These are phyloP conservation scores for Sinapis alba DNA, from an alignment of 441 rosid species.

Conservation along the genomic window DNA sequence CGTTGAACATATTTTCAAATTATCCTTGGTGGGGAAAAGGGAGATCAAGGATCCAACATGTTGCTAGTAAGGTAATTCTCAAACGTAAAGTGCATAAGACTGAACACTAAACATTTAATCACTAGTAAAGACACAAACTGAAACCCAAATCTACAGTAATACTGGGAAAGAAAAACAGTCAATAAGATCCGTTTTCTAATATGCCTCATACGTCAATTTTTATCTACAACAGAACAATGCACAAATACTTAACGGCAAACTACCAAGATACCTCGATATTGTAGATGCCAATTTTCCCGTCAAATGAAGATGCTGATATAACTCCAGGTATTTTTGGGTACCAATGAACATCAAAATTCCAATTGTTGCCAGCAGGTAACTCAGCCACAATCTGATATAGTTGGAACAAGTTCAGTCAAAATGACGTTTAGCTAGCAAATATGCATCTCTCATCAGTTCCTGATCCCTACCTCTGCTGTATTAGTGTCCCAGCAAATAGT, in stretches of 20 bases:
- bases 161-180: no score
- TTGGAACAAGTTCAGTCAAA: constrained; percentile 22
- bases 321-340: constrained; percentile 96
- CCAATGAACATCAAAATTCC: constrained; percentile 99
- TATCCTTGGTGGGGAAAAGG: constrained; percentile 2
- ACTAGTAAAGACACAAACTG: constrained; percentile 8
- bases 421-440: no score
- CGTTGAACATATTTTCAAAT: constrained; percentile 22
- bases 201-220: constrained; percentile 10
- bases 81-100: constrained; percentile 7
- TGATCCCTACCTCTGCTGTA: constrained; percentile 73
- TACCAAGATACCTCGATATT: constrained; percentile 80
- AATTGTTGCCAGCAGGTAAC: constrained; percentile 93
- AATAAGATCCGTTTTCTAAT: no score
- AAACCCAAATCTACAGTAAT: background rate
- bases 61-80: constrained; percentile 8
- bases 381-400: constrained; percentile 80
- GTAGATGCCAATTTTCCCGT: constrained; percentile 93
- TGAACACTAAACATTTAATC: constrained; percentile 20
- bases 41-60: constrained; percentile 8
- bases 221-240: background rate
- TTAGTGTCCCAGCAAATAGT: constrained; percentile 98
- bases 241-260: background rate
- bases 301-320: constrained; percentile 97
- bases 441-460: constrained; percentile 10